Conservation (phyloP, 1,139 yeast species). For the Geotrichum citri-aurantii region DNA sequence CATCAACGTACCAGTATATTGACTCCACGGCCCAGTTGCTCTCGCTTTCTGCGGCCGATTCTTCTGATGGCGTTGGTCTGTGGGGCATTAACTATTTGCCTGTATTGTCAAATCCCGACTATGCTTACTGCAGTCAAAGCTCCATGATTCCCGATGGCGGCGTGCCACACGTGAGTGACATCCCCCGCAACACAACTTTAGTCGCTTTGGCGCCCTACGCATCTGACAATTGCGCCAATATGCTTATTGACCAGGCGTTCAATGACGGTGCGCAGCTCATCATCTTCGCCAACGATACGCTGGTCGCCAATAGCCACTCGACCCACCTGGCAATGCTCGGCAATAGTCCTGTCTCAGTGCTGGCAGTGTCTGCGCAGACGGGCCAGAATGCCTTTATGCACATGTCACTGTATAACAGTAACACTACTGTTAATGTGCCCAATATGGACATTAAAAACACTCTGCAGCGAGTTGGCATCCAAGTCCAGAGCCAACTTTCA, state of each 20-base stretch:
- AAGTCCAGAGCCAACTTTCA: not conserved
- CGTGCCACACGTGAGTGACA: constrained; percentile 11
- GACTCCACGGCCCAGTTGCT: constrained; percentile 11
- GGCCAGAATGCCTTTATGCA: constrained; percentile 11
- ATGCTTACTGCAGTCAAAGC: constrained; percentile 10
- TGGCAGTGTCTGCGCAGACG: constrained; percentile 6
- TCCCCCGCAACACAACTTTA: constrained; percentile 11
- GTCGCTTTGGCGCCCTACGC: constrained; percentile 18
- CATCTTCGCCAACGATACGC: constrained; percentile 14
- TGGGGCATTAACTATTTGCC: constrained; percentile 20
- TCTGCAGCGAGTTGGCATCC: constrained; percentile 14
- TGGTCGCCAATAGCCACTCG: not conserved
- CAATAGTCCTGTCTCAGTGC: constrained; percentile 4
- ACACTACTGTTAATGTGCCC: constrained; percentile 12
- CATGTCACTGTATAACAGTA: constrained; percentile 12
- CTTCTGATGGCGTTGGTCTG: constrained; percentile 6
- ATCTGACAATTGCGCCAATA: constrained; percentile 8
- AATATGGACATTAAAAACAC: not conserved
- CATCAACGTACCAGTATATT: constrained; percentile 6
- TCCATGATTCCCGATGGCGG: constrained; percentile 4
- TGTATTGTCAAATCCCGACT: not conserved
- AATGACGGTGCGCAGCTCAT: constrained; percentile 14
- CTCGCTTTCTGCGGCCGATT: constrained; percentile 8
- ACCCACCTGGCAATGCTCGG: constrained; percentile 7
- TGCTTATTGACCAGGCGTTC: constrained; percentile 14